A percentile compares a stretch with the other conserved stretches of the same genome.
These are phyloP conservation scores for Orbilia brochopaga DNA, from an alignment of 2,329 filamentous ascomycete species.

Conservation along the genomic window DNA sequence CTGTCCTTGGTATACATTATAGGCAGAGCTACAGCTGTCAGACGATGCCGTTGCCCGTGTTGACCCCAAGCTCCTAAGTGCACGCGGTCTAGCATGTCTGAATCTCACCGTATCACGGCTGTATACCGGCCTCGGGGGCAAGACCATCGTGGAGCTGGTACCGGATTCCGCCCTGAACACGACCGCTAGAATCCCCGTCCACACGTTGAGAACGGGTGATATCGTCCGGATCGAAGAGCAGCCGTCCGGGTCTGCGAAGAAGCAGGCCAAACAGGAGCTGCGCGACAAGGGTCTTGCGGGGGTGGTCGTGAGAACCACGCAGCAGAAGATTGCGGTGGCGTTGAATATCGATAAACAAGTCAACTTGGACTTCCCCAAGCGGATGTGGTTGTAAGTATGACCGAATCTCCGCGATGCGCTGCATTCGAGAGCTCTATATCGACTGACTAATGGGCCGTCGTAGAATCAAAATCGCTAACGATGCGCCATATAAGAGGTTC, in stretches of 20 bases:
- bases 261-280: conserved; percentile 73
- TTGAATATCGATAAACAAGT: conserved; percentile 74
- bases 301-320: conserved; percentile 71
- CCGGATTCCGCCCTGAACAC: conserved; percentile 69
- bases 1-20: not conserved
- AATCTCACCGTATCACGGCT: conserved; percentile 76
- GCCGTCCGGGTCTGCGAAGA: conserved; percentile 72
- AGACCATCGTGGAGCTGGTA: conserved; percentile 80
- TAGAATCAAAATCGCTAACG: conserved; percentile 42
- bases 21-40: conserved; percentile 21
- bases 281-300: conserved; percentile 69
- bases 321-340: conserved; percentile 68
- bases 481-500: conserved; percentile 46
- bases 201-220: conserved; percentile 77
- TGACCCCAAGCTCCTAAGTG: conserved; percentile 60
- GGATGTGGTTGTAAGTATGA: conserved; percentile 32
- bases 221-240: conserved; percentile 79
- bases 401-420: not conserved
- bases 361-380: conserved; percentile 40
- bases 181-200: conserved; percentile 68
- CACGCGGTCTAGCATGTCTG: conserved; percentile 77
- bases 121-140: conserved; percentile 89
- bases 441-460: not conserved
- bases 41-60: conserved; percentile 14
- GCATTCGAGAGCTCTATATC: conserved; percentile 1